phyloP scores from a whole-genome alignment of 805 yeast species.

The Cyberlindnera mrakii region DNA sequence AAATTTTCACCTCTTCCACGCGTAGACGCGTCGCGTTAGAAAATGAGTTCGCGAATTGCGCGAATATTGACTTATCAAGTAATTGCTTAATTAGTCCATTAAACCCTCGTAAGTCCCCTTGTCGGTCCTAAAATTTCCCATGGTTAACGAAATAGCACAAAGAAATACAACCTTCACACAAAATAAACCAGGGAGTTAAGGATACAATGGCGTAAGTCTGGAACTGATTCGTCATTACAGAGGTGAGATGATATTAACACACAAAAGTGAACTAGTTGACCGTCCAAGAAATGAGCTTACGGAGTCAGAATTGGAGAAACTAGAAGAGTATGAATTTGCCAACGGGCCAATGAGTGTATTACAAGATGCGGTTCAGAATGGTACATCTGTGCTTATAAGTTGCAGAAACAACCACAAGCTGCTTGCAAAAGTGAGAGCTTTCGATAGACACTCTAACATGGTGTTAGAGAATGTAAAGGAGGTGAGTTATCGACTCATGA shows the following conservation, averaged over 20 bases:
- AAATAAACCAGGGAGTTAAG: neutral
- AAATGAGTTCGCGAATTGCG: no score
- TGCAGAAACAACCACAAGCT: slow-evolving; percentile 91
- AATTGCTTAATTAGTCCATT: no score
- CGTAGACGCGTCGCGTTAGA: no score
- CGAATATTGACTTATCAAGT: no score
- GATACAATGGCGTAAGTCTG: slow-evolving; percentile 18
- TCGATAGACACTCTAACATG: slow-evolving; percentile 94
- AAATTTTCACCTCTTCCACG: no score
- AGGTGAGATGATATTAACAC: slow-evolving; percentile 7
- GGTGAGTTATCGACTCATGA: slow-evolving; percentile 4
- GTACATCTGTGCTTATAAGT: slow-evolving; percentile 77
- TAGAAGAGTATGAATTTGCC: slow-evolving; percentile 85
- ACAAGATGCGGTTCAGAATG: slow-evolving; percentile 72
- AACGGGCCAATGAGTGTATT: slow-evolving; percentile 89
- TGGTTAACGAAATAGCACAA: no score
- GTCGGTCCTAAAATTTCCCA: neutral
- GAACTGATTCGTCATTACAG: neutral
- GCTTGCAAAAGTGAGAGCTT: slow-evolving; percentile 85
- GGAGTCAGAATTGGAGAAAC: slow-evolving; percentile 67
- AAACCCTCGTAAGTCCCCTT: neutral
- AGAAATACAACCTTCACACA: no score
- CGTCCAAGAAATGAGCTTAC: slow-evolving; percentile 77
- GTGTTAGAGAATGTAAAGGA: slow-evolving; percentile 90
- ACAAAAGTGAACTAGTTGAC: slow-evolving; percentile 53